Conservation (phyloP, 1,284 basidiomycete species). For the Fistulinella cinereoalba region DNA sequence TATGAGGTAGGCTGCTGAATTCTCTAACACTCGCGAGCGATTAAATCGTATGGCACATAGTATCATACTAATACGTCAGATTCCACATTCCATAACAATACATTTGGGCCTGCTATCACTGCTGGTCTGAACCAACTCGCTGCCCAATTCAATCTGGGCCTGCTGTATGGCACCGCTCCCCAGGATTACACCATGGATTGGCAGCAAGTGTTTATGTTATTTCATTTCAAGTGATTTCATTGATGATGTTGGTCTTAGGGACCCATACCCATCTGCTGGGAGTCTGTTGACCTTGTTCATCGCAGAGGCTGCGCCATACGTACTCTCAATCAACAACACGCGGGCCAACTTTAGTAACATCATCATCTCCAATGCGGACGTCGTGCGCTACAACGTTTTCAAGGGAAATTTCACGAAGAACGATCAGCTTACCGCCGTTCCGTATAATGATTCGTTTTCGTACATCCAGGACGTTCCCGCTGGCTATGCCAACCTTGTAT, state of each 20-base stretch:
- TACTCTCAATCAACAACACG: slow-evolving; percentile 60
- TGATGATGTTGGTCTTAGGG: slow-evolving; percentile 32
- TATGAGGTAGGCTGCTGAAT: slow-evolving; percentile 49
- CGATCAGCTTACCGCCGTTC: slow-evolving; percentile 72
- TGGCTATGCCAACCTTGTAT: slow-evolving; percentile 48
- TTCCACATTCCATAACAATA: slow-evolving; percentile 57
- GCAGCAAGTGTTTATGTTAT: slow-evolving; percentile 39
- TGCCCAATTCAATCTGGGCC: slow-evolving; percentile 50
- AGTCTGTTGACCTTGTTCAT: slow-evolving; percentile 63
- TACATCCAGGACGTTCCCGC: slow-evolving; percentile 55
- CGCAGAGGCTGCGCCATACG: slow-evolving; percentile 54
- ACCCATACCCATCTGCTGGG: slow-evolving; percentile 63
- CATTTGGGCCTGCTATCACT: slow-evolving; percentile 50
- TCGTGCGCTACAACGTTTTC: slow-evolving; percentile 73
- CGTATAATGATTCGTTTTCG: slow-evolving; percentile 59
- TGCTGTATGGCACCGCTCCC: slow-evolving; percentile 66
- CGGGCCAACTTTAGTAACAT: slow-evolving; percentile 59
- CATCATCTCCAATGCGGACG: slow-evolving; percentile 72
- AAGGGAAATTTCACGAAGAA: slow-evolving; percentile 72
- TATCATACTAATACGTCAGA: slow-evolving; percentile 51
- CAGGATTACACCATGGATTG: slow-evolving; percentile 66
- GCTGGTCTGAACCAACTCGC: slow-evolving; percentile 52
- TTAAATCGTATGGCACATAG: slow-evolving; percentile 33
- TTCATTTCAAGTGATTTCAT: neutral
- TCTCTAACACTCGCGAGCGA: neutral